Evolutionary conservation across 164 flowering plant genomes (phyloP).

Genomic region (Aristolochia fimbriata): DNA sequence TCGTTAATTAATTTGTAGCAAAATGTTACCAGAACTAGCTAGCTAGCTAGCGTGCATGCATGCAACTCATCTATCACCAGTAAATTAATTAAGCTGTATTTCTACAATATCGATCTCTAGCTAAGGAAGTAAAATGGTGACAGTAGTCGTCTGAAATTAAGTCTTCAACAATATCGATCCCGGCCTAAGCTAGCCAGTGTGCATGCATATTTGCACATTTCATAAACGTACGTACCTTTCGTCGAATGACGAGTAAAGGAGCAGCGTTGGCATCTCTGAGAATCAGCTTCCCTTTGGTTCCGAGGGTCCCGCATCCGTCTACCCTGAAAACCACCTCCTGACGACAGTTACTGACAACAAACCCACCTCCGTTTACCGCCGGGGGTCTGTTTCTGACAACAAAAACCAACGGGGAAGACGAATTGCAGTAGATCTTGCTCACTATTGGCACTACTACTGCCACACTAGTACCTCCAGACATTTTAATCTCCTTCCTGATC

Average conservation of each 20-base stretch:
- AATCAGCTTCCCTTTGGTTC: slow-evolving; percentile 47
- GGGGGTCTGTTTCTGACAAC: slow-evolving; percentile 68
- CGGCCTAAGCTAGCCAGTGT: background rate
- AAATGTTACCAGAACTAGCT: too few relatives aligned
- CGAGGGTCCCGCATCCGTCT: slow-evolving; percentile 78
- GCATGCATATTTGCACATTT: background rate
- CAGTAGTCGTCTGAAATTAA: background rate
- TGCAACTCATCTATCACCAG: too few relatives aligned
- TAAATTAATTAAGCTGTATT: too few relatives aligned
- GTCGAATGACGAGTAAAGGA: slow-evolving; percentile 50
- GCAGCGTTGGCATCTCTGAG: slow-evolving; percentile 42
- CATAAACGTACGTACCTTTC: slow-evolving; percentile 30
- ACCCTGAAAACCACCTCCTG: slow-evolving; percentile 55
- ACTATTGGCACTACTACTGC: slow-evolving; percentile 27
- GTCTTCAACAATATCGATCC: background rate
- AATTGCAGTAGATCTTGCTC: slow-evolving; percentile 67
- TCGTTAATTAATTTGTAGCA: too few relatives aligned
- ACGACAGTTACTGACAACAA: slow-evolving; percentile 54
- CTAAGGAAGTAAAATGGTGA: too few relatives aligned
- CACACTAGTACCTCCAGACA: too few relatives aligned
- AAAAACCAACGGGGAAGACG: slow-evolving; percentile 31
- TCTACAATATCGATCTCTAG: too few relatives aligned
- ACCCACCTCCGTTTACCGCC: slow-evolving; percentile 76
- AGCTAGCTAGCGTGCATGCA: too few relatives aligned
- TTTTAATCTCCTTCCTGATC: too few relatives aligned